These are phyloP conservation scores for Solioccasus polychromus DNA, from an alignment of 768 basidiomycete genomes.

Conservation along the genomic window DNA sequence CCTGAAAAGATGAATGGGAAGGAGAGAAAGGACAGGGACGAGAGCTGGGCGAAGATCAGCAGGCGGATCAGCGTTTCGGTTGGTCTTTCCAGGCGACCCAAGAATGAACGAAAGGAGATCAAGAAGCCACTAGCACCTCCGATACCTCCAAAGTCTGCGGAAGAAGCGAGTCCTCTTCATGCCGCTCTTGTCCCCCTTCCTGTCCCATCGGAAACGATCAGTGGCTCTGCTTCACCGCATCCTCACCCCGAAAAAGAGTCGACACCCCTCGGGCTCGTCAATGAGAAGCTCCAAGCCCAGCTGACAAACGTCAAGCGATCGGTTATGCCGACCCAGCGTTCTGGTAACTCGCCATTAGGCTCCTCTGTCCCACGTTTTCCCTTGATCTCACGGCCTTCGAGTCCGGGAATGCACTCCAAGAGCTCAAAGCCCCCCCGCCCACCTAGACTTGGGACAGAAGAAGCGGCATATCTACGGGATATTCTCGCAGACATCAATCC, in stretches of 20 bases:
- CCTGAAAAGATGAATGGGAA: constrained; percentile 34
- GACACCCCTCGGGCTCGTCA: constrained; percentile 24
- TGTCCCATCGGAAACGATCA: constrained; percentile 4
- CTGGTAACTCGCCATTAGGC: constrained; percentile 17
- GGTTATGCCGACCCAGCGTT: constrained; percentile 16
- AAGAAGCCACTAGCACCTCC: constrained; percentile 11
- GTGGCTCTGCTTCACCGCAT: constrained; percentile 1
- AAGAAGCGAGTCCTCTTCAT: constrained; percentile 11
- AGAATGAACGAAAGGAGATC: constrained; percentile 39
- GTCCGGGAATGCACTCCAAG: constrained; percentile 35
- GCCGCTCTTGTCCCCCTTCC: constrained; percentile 9
- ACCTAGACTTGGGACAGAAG: constrained; percentile 53
- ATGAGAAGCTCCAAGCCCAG: constrained; percentile 24
- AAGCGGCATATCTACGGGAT: constrained; percentile 64
- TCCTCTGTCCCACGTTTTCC: constrained; percentile 21
- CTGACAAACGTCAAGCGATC: constrained; percentile 27
- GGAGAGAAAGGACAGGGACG: constrained; percentile 39
- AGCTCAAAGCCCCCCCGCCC: constrained; percentile 41
- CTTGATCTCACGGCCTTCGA: constrained; percentile 28
- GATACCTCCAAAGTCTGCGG: constrained; percentile 31
- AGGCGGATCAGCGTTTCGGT: constrained; percentile 61
- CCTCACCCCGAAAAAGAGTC: constrained; percentile 16
- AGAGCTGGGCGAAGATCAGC: constrained; percentile 62
- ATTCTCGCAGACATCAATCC: constrained; percentile 64
- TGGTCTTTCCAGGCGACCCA: constrained; percentile 36